Base-by-base conservation (phyloP, 495 filamentous ascomycete species). In the Cudoniella acicularis region DNA sequence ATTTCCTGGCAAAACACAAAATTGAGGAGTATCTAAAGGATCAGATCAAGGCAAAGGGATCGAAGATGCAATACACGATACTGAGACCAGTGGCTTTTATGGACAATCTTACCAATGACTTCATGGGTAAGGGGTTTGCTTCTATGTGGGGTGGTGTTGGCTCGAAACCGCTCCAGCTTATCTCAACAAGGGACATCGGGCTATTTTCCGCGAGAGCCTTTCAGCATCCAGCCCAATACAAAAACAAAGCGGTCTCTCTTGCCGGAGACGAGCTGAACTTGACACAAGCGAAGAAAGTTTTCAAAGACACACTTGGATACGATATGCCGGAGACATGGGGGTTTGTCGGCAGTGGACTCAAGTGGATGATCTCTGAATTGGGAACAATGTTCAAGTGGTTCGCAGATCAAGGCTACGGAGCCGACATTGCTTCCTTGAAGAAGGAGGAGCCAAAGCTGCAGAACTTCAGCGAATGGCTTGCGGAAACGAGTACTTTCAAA, bases 21-120 rank as follows among this genome's bases (percentile, higher is more conserved):
- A 87, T 91, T 60, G 89, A 91, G 72, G 68, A 76, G 46, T 73
- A 90, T 60, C 75, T 91, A 22, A 72, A 78, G 23, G 63, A 64
- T 3, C 69, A 79, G 21, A 53, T 66, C 16, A 59, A 27, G 2
- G 71, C 67, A 1, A 57, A 49, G 6, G 41, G 43, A 3, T 65
- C 66, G n/a, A 62, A 70, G 46, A 87, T 89, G 84, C 58, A 64
- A 2, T 88, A 79, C 76, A 82, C 79, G 0, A 81, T 87, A 22
- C 64, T 88, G 1, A 75, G 85, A 25, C 84, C 87, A 0, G 79
- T 79, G 0, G 83, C 81, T 0, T 91, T 90, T 70, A 81, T 87
- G 71, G 87, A 90, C 10, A 88, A 87, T 63, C 63, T 88, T 16
- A 75, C 68, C 0, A 80, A 81, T 0, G 80, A 76, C 17, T 82